Evolutionary conservation across 2,329 filamentous ascomycete genomes (phyloP), one percentile per base, ranked within the genome.

Genomic region (Alternaria incomplexa): DNA sequence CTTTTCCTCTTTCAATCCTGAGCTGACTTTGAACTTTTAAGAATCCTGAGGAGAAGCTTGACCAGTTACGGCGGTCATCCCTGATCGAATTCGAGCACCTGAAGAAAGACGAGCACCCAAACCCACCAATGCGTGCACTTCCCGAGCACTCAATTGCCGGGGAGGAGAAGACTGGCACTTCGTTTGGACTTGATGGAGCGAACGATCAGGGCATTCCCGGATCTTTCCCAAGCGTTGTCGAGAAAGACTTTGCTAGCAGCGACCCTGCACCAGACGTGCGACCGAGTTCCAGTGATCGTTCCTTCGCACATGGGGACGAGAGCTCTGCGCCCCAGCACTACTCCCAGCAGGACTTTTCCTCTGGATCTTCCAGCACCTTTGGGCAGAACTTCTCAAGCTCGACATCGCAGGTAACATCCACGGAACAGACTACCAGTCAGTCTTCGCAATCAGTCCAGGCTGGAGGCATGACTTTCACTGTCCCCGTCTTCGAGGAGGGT

Each of bases 11-110:
- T 22, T 72, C 66, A 55, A 22, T 55, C 20, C 50, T 60, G 61
- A 66, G 73, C 74, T 79, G 67, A 80, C 72, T 73, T 23, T 68
- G 58, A 62, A 57, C 30, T 67, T 45, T 66, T n/a, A 79, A 85
- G 83, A 79, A 85, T 58, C 83, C 83, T 1, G 71, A 74, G 45
- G 76, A 77, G 48, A 80, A 81, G 69, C 82, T 85, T 62, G 83
- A 85, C 62, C 71, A 82, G 63, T 79, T 85, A 11, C 81, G 83
- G 46, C 78, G 81, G 25, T 81, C 78, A 36, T 85, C 83, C 3
- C 71, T 84, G 17, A 68, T 81, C 65, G 80, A 81, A 63, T 74
- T 81, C 65, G 79, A 81, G 60, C 79, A 81, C 60, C 63, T 81
- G 55, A 80, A 74, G 62, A 70, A 73, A 26, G 75, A 76, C 8